Conservation (phyloP, 495 filamentous ascomycete species). For the Penicillium roqueforti region DNA sequence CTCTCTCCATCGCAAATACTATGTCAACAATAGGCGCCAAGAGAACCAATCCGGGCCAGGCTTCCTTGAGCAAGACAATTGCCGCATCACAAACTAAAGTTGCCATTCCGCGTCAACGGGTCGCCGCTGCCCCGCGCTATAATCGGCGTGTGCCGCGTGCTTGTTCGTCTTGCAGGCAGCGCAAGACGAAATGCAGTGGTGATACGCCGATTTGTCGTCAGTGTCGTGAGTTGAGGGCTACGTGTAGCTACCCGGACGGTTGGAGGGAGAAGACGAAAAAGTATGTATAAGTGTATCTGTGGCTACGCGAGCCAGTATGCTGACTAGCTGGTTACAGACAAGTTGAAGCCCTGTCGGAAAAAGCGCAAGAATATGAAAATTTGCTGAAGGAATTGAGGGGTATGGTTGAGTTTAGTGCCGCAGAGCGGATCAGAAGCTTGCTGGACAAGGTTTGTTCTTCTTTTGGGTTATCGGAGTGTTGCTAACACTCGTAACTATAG, state of each 20-base stretch:
- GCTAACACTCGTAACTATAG: slow-evolving; percentile 4
- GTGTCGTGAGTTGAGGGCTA: slow-evolving; percentile 49
- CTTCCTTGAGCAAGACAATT: slow-evolving; percentile 13
- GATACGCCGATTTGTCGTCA: slow-evolving; percentile 55
- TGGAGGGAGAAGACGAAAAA: slow-evolving; percentile 56
- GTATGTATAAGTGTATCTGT: slow-evolving; percentile 32
- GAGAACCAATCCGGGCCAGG: slow-evolving; percentile 5
- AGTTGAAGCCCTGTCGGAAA: slow-evolving; percentile 42
- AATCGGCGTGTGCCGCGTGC: slow-evolving; percentile 50
- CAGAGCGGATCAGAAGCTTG: slow-evolving; percentile 35
- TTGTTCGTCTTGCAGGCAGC: slow-evolving; percentile 68
- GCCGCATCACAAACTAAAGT: slow-evolving; percentile 38
- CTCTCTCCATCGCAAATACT: slow-evolving; percentile 10
- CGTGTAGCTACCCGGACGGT: slow-evolving; percentile 53
- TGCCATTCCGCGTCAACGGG: slow-evolving; percentile 44
- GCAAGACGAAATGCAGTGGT: slow-evolving; percentile 62
- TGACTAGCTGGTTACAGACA: slow-evolving; percentile 25
- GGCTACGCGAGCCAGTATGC: background rate
- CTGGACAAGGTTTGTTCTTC: slow-evolving; percentile 38
- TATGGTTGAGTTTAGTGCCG: slow-evolving; percentile 30
- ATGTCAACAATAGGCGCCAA: slow-evolving; percentile 6
- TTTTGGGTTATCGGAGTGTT: background rate
- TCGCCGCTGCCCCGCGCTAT: slow-evolving; percentile 31
- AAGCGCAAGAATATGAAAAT: slow-evolving; percentile 48
- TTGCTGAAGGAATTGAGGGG: slow-evolving; percentile 39